phyloP scores from a whole-genome alignment of 306 rosid species.

The Quercus glauca region DNA sequence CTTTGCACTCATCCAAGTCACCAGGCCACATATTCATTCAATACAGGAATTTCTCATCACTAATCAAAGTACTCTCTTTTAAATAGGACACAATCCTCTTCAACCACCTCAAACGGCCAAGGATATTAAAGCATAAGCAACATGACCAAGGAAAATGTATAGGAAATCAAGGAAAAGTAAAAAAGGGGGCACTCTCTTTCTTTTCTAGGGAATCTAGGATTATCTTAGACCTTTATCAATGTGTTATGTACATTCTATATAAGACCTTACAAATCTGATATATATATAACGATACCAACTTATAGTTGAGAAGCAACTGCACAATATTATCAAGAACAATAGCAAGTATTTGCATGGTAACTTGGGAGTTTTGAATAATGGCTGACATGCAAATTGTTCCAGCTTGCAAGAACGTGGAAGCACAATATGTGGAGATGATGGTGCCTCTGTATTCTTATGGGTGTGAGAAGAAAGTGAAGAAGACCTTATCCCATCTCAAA shows the following conservation, averaged over 20 bases:
- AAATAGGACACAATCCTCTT: neutral
- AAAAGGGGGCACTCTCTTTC: neutral
- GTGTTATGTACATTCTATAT: constrained; percentile 19
- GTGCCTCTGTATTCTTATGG: constrained; percentile 89
- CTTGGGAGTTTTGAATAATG: constrained; percentile 21
- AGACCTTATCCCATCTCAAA: constrained; percentile 64
- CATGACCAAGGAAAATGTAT: constrained; percentile 8
- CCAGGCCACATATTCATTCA: constrained; percentile 13
- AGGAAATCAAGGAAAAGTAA: neutral
- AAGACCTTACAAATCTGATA: constrained; percentile 22
- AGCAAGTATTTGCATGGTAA: neutral
- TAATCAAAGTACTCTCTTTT: constrained; percentile 24
- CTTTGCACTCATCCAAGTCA: constrained; percentile 49
- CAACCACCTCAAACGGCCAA: neutral
- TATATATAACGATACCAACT: neutral
- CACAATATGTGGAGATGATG: constrained; percentile 88
- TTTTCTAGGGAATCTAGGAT: constrained; percentile 27
- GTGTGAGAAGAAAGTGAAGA: constrained; percentile 77
- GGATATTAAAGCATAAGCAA: constrained; percentile 5
- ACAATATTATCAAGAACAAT: neutral
- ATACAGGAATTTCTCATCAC: constrained; percentile 6
- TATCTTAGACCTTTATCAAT: neutral
- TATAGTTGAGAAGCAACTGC: neutral
- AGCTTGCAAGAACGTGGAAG: constrained; percentile 64
- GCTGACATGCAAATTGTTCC: constrained; percentile 71